Base-by-base conservation (phyloP, 305 asterid genomes). In the Stenogyne calaminthoides region DNA sequence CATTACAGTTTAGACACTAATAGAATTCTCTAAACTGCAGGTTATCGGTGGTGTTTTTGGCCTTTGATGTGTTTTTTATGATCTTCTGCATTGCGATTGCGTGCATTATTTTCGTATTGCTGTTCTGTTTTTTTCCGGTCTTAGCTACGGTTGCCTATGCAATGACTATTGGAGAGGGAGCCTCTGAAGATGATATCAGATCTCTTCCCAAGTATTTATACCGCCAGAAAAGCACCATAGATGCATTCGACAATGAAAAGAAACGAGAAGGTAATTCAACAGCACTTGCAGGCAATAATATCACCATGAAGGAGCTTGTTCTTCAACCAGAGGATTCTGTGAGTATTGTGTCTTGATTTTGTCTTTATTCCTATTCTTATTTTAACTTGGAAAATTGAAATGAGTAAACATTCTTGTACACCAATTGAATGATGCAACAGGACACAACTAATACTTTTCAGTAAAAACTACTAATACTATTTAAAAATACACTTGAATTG, bases 311-410 rank as follows among this genome's bases (percentile, higher is more conserved):
- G 7, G 89, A 81, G 75, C 91, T 90, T 56, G 74, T 76, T 85
- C 90, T 87, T 77, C 83, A 75, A 36, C 85, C 86, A n/a, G 98
- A 92, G 72, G 98, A 92, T 84, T 87, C 95, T 19, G 95, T 91
- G 76, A 89, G 91, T 64, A 76, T 16, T 46, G 54, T 46, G 54
- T n/a, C 56, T 49, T 19, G 56, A 49, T 6, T 49, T 49, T 40
- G 47, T 40, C 14, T 9, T 46, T 46, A 4, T 5, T 47, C 19
- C 3, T 47, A 11, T 47, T 9, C 55, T 5, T n/a, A 47, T n/a
- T 44, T 11, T 12, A 3, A 44, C 51, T 12, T 12, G 16, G 16
- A 1, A 44, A 44, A 44, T 12, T 44, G 51, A 44, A 44, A 32
- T 32, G 36, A 32, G 36, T 32, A 32, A 32, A 32, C 6, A 32